Percentiles rank a stretch among this genome's conserved stretches.
phyloP scores from a whole-genome alignment of 495 filamentous ascomycete species.

The Aspergillus asperescens region DNA sequence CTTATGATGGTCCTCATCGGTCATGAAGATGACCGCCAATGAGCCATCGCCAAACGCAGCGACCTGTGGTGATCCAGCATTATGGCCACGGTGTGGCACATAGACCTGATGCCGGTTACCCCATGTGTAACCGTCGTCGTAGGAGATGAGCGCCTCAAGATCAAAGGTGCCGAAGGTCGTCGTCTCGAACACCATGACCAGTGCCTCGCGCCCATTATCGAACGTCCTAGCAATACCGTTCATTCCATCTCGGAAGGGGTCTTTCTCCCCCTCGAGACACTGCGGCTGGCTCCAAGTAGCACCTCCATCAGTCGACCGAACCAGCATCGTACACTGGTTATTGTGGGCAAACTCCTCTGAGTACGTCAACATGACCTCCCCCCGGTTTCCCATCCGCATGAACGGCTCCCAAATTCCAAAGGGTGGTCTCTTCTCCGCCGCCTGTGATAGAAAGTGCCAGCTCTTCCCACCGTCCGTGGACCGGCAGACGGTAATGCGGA shows the following conservation, averaged over 20 bases:
- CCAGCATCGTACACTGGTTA: constrained; percentile 58
- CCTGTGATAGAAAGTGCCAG: constrained; percentile 53
- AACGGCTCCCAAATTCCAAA: constrained; percentile 60
- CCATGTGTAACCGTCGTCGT: constrained; percentile 54
- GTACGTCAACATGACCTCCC: constrained; percentile 54
- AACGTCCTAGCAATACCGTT: constrained; percentile 46
- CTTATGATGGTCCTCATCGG: constrained; percentile 47
- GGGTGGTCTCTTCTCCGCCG: constrained; percentile 37
- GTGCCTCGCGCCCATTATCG: constrained; percentile 40
- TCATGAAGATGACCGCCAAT: constrained; percentile 56
- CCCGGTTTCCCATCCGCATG: constrained; percentile 45
- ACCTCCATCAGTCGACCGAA: constrained; percentile 51
- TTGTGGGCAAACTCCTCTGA: constrained; percentile 48
- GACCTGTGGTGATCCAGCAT: constrained; percentile 58
- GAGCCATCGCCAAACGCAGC: constrained; percentile 51
- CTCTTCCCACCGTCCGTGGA: constrained; percentile 49
- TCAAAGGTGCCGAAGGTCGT: constrained; percentile 46
- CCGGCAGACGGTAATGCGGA: constrained; percentile 57
- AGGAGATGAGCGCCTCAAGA: constrained; percentile 51
- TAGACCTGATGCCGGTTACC: constrained; percentile 48
- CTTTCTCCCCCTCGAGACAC: constrained; percentile 43
- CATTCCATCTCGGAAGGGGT: constrained; percentile 55
- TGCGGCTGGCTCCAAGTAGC: constrained; percentile 42
- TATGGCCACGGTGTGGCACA: constrained; percentile 36
- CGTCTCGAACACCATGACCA: constrained; percentile 58